A percentile compares a stretch with the other conserved stretches of the same genome.
phyloP scores from a whole-genome alignment of 768 basidiomycete species.

The Mycena maculata region DNA sequence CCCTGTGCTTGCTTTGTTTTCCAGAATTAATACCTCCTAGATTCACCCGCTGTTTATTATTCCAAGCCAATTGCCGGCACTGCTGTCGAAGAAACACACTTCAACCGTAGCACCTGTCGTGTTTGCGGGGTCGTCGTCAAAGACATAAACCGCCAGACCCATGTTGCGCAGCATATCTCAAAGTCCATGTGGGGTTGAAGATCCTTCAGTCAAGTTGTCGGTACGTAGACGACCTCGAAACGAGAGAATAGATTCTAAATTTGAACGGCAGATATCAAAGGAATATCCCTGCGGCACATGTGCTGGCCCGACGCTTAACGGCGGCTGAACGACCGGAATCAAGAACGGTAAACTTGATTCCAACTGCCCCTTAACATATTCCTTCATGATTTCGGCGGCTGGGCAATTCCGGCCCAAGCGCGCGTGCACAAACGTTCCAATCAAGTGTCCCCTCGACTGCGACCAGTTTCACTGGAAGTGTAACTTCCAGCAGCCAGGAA shows the following conservation, averaged over 20 bases:
- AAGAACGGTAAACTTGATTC: not conserved
- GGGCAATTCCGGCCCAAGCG: not conserved
- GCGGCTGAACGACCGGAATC: not conserved
- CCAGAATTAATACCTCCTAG: too few relatives aligned
- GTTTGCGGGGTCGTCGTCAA: not conserved
- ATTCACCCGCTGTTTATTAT: too few relatives aligned
- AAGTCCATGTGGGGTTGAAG: not conserved
- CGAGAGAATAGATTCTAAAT: too few relatives aligned
- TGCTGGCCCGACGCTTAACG: not conserved
- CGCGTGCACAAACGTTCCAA: conserved; percentile 5
- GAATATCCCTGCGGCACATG: not conserved
- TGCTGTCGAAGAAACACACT: not conserved
- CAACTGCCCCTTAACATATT: not conserved
- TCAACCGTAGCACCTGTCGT: not conserved
- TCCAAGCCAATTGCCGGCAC: not conserved
- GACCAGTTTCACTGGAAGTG: not conserved
- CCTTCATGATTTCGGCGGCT: conserved; percentile 2
- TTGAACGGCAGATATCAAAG: not conserved
- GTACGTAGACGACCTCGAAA: too few relatives aligned
- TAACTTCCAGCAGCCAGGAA: not conserved
- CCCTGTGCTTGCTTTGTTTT: too few relatives aligned
- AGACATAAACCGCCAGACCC: not conserved
- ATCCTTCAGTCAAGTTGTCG: not conserved
- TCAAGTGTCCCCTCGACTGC: not conserved
- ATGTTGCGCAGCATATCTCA: not conserved